Base-by-base conservation (phyloP, 2,329 filamentous ascomycete species). In the Lanzia echinophila region DNA sequence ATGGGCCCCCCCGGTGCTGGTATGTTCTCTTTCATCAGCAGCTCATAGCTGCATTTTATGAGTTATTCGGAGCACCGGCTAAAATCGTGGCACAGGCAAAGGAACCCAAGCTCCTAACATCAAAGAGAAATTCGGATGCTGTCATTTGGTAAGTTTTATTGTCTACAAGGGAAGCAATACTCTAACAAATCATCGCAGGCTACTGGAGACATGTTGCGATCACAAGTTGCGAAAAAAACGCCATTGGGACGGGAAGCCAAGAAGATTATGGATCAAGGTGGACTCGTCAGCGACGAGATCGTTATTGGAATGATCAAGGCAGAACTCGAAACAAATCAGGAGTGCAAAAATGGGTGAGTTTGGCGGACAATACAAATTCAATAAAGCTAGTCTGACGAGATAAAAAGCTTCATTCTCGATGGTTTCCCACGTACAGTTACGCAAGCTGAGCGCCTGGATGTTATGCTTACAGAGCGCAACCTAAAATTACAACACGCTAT, bases 241-340 rank as follows among this genome's bases (percentile, higher is more conserved):
- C 75, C 88, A 56, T 84, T 99, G 62, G 94, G 94, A 65, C 83
- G 88, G 70, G 90, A 96, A 78, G 94, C 94, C 63, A 99, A 99
- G 86, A 97, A 97, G 84, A 99, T 99, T 73, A 99, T 99, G 94
- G 94, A 99, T 70, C 87, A 92, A 71, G 94, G 94, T 66, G 92
- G 92, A 64, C 84, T 99, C 56, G 94, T 99, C 71, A 95, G 90
- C 73, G 94, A 99, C 73, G 92, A 97, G 71, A 99, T 99, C 70
- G 92, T 99, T 82, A 88, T 99, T 73, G 90, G 92, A 74, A 99
- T 99, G 94, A 99, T 99, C 79, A 92, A 94, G 83, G 88, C 86
- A 71, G 92, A 99, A 80, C 82, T 99, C 49, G 88, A 95, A 68
- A 87, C 81, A 75, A 99, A 99, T 79, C 75, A 82, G 68, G 92